A percentile compares a stretch with the other conserved stretches of the same genome.
These are phyloP conservation scores for Podospora appendiculata DNA, from an alignment of 495 filamentous ascomycete species.

Conservation along the genomic window DNA sequence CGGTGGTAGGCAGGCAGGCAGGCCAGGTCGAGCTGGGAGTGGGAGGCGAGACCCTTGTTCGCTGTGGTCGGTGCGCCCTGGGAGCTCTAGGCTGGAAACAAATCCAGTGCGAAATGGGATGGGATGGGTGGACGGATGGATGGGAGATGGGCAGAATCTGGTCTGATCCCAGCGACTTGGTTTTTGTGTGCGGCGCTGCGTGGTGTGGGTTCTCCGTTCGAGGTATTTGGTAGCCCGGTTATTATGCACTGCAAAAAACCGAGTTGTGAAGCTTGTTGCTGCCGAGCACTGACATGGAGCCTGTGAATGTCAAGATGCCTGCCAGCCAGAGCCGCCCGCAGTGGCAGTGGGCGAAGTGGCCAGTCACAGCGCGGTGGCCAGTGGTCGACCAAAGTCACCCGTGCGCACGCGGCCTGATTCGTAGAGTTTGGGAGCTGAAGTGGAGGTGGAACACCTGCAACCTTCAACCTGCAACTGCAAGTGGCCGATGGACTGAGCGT, in stretches of 20 bases:
- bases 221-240: too few species aligned
- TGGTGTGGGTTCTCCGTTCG: background rate
- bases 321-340: too few species aligned
- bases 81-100: background rate
- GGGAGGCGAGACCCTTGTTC: background rate
- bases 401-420: background rate
- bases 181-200: slow-evolving; percentile 14
- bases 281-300: too few species aligned
- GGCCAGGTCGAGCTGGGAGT: background rate
- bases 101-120: too few species aligned
- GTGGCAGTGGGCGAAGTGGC: background rate
- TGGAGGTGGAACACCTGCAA: background rate
- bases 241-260: background rate
- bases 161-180: slow-evolving; percentile 13
- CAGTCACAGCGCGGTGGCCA: background rate
- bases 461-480: too few species aligned
- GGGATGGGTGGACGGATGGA: too few species aligned
- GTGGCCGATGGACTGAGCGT: too few species aligned
- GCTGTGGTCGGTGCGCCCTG: background rate
- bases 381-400: background rate
- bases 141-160: background rate
- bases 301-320: too few species aligned
- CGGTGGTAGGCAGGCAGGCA: background rate
- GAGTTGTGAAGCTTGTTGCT: background rate
- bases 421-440: background rate